These are phyloP conservation scores for Albizia julibrissin DNA, from an alignment of 306 rosid species.

Conservation along the genomic window DNA sequence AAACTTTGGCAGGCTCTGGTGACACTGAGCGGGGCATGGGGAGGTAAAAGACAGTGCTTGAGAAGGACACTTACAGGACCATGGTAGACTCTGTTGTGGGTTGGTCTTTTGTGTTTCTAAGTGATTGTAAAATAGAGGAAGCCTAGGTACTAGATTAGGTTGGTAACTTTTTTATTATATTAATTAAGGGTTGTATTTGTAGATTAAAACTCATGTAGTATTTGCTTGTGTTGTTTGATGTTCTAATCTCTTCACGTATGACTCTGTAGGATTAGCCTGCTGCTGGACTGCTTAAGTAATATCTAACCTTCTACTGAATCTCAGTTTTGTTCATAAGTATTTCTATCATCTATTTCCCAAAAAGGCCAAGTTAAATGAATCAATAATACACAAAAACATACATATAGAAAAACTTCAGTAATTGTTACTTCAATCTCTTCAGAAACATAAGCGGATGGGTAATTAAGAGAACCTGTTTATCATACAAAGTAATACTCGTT, in stretches of 20 bases:
- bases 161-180: slow-evolving; percentile 42
- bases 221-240: slow-evolving; percentile 24
- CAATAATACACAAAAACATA: not conserved
- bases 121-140: slow-evolving; percentile 27
- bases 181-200: slow-evolving; percentile 33
- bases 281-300: slow-evolving; percentile 20
- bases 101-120: slow-evolving; percentile 10
- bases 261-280: slow-evolving; percentile 24
- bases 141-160: slow-evolving; percentile 29
- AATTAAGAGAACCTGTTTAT: slow-evolving; percentile 20
- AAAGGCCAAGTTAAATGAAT: not conserved
- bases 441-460: slow-evolving; percentile 63
- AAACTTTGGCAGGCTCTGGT: slow-evolving; percentile 59
- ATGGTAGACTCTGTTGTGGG: slow-evolving; percentile 54
- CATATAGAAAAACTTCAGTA: slow-evolving; percentile 2
- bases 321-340: not conserved
- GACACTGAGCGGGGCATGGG: slow-evolving; percentile 36
- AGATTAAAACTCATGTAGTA: slow-evolving; percentile 40
- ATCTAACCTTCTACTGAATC: slow-evolving; percentile 7
- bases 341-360: not conserved
- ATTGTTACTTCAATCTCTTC: slow-evolving; percentile 86
- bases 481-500: not conserved
- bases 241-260: not conserved
- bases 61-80: slow-evolving; percentile 93
- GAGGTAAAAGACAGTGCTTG: slow-evolving; percentile 63